Evolutionary conservation across 75 land plant species (phyloP).

Genomic region (Picea glauca): DNA sequence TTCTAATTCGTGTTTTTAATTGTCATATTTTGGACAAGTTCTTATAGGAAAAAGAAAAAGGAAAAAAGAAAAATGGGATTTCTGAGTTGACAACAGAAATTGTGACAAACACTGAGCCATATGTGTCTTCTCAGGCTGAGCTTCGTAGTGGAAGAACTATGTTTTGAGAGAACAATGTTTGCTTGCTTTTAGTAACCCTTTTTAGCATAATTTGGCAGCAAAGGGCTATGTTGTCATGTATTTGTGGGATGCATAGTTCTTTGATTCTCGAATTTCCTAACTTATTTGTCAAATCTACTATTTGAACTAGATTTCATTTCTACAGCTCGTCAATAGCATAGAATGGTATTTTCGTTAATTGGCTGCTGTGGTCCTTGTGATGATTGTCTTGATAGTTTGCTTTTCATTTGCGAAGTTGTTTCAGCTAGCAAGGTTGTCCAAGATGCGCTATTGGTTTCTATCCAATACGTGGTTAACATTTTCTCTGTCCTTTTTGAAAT

Average conservation of each 20-base stretch:
- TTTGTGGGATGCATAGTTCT: neutral
- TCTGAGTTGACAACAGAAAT: no score
- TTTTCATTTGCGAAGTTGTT: neutral
- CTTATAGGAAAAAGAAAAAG: no score
- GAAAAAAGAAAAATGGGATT: no score
- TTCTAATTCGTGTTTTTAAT: neutral
- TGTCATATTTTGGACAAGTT: neutral
- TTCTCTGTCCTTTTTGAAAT: neutral
- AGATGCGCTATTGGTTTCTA: neutral
- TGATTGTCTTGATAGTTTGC: neutral
- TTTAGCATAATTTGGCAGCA: neutral
- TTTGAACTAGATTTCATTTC: neutral
- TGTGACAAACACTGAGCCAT: neutral
- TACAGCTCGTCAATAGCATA: neutral
- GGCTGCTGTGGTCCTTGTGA: neutral
- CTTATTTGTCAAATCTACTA: neutral
- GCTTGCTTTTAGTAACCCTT: neutral
- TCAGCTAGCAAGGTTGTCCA: neutral
- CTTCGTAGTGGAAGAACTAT: neutral
- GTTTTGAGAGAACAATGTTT: neutral
- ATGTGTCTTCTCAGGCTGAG: neutral
- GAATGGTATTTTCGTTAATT: neutral
- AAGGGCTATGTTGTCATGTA: neutral
- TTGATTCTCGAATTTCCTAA: neutral
- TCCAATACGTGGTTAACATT: neutral